Percentiles rank a stretch among this genome's conserved stretches.
These are phyloP conservation scores for Geranomyces michiganensis DNA, from an alignment of 192 early-diverging fungal genomes.

Conservation along the genomic window DNA sequence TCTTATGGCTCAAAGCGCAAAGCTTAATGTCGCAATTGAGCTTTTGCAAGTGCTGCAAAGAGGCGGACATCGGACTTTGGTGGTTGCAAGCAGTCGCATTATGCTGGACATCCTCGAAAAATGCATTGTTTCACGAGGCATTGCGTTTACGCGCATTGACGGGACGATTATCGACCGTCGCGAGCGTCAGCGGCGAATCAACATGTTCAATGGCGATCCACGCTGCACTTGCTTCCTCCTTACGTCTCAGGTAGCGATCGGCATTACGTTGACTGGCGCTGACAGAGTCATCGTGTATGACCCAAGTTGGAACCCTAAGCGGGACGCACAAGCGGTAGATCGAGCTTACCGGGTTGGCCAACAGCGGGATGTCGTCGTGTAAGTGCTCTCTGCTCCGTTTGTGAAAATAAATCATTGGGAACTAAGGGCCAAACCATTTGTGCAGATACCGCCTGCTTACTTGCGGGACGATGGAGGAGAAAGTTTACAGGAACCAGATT, in stretches of 20 bases:
- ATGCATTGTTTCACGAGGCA: conserved; percentile 10
- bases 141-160: conserved; percentile 21
- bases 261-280: conserved; percentile 30
- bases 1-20: conserved; percentile 24
- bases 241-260: conserved; percentile 31
- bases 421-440: too few species aligned
- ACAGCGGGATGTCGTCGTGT: conserved; percentile 80
- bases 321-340: conserved; percentile 90
- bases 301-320: conserved; percentile 34
- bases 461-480: conserved; percentile 78
- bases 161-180: conserved; percentile 29
- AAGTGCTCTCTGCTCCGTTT: conserved; percentile 31
- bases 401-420: too few species aligned
- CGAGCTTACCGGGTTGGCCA: conserved; percentile 92
- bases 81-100: conserved; percentile 16
- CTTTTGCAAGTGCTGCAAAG: conserved; percentile 2
- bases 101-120: conserved; percentile 33
- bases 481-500: conserved; percentile 41
- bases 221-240: conserved; percentile 16
- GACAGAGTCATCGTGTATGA: conserved; percentile 32
- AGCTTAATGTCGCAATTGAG: conserved; percentile 10
- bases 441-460: conserved; percentile 62
- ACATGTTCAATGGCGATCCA: conserved; percentile 27
- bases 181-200: conserved; percentile 34
- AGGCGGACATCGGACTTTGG: conserved; percentile 21